These are phyloP conservation scores for Sphaerulina vaccinii DNA, from an alignment of 2,329 filamentous ascomycete species.

Conservation along the genomic window DNA sequence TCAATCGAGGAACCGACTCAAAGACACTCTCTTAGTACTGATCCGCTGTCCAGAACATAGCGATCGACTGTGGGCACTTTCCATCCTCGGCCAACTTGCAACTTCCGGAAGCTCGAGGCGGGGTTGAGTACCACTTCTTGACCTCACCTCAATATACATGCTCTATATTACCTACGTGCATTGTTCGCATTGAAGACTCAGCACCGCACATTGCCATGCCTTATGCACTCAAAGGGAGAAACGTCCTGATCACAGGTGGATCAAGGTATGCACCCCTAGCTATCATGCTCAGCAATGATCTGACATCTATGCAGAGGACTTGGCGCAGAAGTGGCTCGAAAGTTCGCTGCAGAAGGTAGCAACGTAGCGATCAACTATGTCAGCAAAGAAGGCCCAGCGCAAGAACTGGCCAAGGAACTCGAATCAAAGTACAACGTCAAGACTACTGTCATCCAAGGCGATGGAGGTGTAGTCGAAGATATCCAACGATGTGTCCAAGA, in stretches of 20 bases:
- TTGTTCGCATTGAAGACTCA: neutral
- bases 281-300: slow-evolving; percentile 8
- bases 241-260: slow-evolving; percentile 64
- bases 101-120: neutral
- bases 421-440: slow-evolving; percentile 52
- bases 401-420: slow-evolving; percentile 58
- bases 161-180: too few species aligned
- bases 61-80: neutral
- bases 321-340: slow-evolving; percentile 65
- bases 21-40: too few species aligned
- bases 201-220: slow-evolving; percentile 49
- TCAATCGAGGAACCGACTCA: too few species aligned
- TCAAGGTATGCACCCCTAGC: slow-evolving; percentile 51
- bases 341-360: slow-evolving; percentile 67
- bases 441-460: slow-evolving; percentile 61
- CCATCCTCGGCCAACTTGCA: neutral
- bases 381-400: slow-evolving; percentile 59
- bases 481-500: slow-evolving; percentile 60
- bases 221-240: slow-evolving; percentile 60
- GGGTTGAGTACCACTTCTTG: neutral
- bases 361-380: slow-evolving; percentile 74
- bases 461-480: slow-evolving; percentile 61
- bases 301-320: slow-evolving; percentile 57
- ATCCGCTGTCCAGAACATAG: too few species aligned
- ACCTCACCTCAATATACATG: neutral